Evolutionary conservation across 1,139 yeast species (phyloP), one percentile per base, ranked within the genome.

Genomic region (Chernovozyma sophiae-reginae): DNA sequence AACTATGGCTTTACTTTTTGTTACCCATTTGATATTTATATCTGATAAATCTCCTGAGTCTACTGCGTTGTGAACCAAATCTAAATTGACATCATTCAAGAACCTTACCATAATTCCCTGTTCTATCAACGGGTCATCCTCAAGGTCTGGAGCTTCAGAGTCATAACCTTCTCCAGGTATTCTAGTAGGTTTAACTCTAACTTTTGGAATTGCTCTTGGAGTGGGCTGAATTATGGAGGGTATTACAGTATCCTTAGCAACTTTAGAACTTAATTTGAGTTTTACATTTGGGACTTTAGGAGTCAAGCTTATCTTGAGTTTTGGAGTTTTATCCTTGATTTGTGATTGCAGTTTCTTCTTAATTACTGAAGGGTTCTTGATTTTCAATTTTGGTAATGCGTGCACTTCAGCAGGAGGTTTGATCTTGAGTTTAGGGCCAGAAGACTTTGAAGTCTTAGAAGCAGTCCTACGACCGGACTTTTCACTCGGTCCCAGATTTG

Each of bases 121-220:
- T 53, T 92, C 97, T 19, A 89, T 67, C 46, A 87, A 65, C 0
- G 98, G 98, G 53, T 92, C 97, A 42, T 89, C 97, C 56, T 92
- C 98, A 31, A 87, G 66, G 50, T 92, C 97, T 1, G 97, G 96
- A 10, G 96, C 97, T 52, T 92, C 98, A 1, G 96, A 85, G 55
- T 92, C 98, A 58, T 92, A 92, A 0, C 97, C 97, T 49, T 90
- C 96, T 1, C 96, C 96, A 0, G 96, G 95, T 8, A 84, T 73
- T 46, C 95, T 65, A 0, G 86, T 82, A 0, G 95, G 95, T 52
- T 86, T 87, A 39, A 90, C 80, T 43, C 94, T 65, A 37, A 87
- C 80, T 32, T 80, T 67, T 0, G 92, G 90, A 0, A 79, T 67
- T 4, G 33, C 55, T 56, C 22, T 51, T 50, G 8, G 13, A 5